Evolutionary conservation across 2,329 filamentous ascomycete genomes (phyloP).

Genomic region (Fusarium mexicanum): DNA sequence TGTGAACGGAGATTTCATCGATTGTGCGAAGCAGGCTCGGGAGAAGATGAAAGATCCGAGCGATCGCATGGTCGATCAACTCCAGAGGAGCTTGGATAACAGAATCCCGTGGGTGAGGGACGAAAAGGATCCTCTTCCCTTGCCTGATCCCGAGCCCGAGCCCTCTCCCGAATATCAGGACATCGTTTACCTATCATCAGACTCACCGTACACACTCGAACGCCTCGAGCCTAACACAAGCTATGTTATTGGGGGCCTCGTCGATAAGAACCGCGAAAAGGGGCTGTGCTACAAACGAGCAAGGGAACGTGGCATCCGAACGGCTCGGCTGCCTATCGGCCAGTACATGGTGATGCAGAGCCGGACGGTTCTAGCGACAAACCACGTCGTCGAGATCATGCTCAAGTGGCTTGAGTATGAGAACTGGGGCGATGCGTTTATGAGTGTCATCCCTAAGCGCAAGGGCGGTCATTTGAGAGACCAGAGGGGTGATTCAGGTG

Average conservation of each 20-base stretch:
- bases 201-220: constrained; percentile 86
- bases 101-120: constrained; percentile 47
- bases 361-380: constrained; percentile 87
- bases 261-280: constrained; percentile 97
- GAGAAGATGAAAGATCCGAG: constrained; percentile 68
- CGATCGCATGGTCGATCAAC: constrained; percentile 69
- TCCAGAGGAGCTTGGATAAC: constrained; percentile 54
- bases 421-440: constrained; percentile 91
- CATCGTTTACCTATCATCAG: constrained; percentile 89
- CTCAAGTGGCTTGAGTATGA: constrained; percentile 88
- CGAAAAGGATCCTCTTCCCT: constrained; percentile 46
- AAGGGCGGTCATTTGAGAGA: constrained; percentile 80
- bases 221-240: constrained; percentile 86
- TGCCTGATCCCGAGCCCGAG: constrained; percentile 48
- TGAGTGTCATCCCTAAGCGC: constrained; percentile 86
- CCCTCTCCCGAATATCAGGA: constrained; percentile 49
- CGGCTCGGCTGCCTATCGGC: constrained; percentile 93
- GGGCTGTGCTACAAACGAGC: constrained; percentile 90
- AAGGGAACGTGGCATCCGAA: constrained; percentile 77
- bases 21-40: constrained; percentile 72
- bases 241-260: constrained; percentile 93
- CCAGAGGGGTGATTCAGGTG: constrained; percentile 39
- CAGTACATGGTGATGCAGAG: constrained; percentile 93
- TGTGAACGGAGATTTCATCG: constrained; percentile 76
- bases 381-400: constrained; percentile 98